Base-by-base conservation (phyloP, 139 green algal genomes). In the Micractinium conductrix region DNA sequence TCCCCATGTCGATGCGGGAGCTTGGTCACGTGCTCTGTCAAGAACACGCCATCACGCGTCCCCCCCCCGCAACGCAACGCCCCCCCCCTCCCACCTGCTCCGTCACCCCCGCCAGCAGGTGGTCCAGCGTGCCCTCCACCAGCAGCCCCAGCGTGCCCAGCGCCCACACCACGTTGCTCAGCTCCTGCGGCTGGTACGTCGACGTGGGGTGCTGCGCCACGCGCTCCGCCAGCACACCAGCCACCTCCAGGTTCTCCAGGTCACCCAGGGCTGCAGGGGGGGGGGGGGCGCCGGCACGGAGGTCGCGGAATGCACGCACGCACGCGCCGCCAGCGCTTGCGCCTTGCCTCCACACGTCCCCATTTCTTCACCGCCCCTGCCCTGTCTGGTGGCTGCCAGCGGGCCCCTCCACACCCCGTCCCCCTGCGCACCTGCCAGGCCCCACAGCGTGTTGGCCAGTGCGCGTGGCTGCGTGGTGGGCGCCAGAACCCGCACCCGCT, bases 401-500 rank as follows among this genome's bases (percentile, higher is more conserved):
- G n/a, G n/a, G n/a, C n/a, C n/a, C n/a, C n/a, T n/a, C n/a, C n/a
- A n/a, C n/a, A n/a, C n/a, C n/a, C n/a, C n/a, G n/a, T n/a, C n/a
- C n/a, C n/a, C n/a, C 16, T 33, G 19, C 30, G 24, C 65, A 84
- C 83, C 74, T 72, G 85, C 84, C 55, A 89, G 30, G 35, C 68
- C 85, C 88, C 88, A 92, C 44, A 89, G 24, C 38, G 78, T 85
- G 80, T 96, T 96, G 53, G 91, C 86, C 65, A 97, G 87, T 87
- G 95, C 90, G 72, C 94, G 92, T 0, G 89, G 91, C 79, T 91
- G 92, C 60, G 94, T 88, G 37, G 35, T 86, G 26, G 19, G 17
- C 21, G 83, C 78, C 55, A 95, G 80, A 28, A 71, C 62, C 28
- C 91, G 86, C 28, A 92, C 80, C 10, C 88, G 72, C 40, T 83